Conservation (phyloP, 2,329 filamentous ascomycete species). For the Albophoma yamanashiensis region DNA sequence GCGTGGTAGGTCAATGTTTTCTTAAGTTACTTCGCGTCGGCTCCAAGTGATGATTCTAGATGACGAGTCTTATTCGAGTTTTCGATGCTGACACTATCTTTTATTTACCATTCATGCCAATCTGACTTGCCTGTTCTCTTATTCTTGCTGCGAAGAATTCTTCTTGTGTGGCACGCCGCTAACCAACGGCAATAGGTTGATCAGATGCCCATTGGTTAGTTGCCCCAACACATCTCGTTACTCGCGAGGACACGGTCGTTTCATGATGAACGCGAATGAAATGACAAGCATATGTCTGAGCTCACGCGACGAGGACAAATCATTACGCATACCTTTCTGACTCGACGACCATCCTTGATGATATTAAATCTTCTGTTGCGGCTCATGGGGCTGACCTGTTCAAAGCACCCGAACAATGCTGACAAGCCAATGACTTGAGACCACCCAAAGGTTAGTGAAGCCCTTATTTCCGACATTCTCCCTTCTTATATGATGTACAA, state of each 20-base stretch:
- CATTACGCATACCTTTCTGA: constrained; percentile 15
- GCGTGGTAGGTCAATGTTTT: background rate
- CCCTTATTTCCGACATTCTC: background rate
- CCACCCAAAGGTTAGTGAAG: background rate
- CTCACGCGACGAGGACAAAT: constrained; percentile 36
- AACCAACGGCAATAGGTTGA: constrained; percentile 5
- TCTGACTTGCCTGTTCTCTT: constrained; percentile 23
- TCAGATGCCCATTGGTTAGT: constrained; percentile 11
- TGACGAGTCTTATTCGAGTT: constrained; percentile 72
- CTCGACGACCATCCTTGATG: background rate
- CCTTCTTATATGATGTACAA: constrained; percentile 26
- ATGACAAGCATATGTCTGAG: constrained; percentile 99
- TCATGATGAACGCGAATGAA: constrained; percentile 76
- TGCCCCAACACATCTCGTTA: background rate
- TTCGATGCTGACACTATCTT: constrained; percentile 58
- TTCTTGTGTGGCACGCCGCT: constrained; percentile 7
- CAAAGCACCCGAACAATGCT: background rate
- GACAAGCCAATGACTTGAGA: background rate
- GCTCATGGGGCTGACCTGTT: background rate
- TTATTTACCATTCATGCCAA: constrained; percentile 64
- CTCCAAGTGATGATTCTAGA: constrained; percentile 40
- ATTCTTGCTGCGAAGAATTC: background rate
- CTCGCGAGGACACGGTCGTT: constrained; percentile 3
- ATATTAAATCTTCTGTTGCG: background rate
- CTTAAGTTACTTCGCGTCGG: constrained; percentile 7